Percentiles rank a stretch among this genome's conserved stretches.
These are phyloP conservation scores for Leucoagaricus sp. DNA, from an alignment of 1,284 basidiomycete species.

Conservation along the genomic window DNA sequence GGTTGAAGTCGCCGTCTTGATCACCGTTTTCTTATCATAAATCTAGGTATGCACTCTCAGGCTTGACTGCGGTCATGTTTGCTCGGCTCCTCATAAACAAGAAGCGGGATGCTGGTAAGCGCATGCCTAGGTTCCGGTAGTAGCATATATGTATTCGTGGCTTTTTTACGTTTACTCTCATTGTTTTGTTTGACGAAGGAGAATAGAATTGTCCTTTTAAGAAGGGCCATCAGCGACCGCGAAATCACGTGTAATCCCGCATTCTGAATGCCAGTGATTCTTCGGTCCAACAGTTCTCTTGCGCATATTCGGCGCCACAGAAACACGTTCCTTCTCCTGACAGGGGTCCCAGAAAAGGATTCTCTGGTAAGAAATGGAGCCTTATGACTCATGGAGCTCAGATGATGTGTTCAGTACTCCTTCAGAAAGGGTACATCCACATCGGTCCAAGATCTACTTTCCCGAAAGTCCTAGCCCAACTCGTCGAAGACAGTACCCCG, in stretches of 20 bases:
- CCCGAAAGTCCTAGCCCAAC: slow-evolving; percentile 22
- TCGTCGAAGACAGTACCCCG: slow-evolving; percentile 22
- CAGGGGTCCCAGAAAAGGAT: too few species aligned
- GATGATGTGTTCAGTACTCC: slow-evolving; percentile 12
- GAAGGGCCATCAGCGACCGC: slow-evolving; percentile 11
- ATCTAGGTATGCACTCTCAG: slow-evolving; percentile 71
- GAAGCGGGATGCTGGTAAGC: slow-evolving; percentile 40
- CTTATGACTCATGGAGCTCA: slow-evolving; percentile 1
- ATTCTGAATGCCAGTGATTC: not conserved
- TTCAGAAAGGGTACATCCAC: not conserved
- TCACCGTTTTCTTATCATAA: slow-evolving; percentile 3
- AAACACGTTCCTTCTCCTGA: too few species aligned
- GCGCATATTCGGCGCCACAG: too few species aligned
- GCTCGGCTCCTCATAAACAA: slow-evolving; percentile 54
- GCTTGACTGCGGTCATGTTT: slow-evolving; percentile 67
- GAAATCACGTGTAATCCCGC: slow-evolving; percentile 10
- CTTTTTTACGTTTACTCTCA: too few species aligned
- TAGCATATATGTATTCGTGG: slow-evolving; percentile 6
- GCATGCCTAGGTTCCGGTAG: slow-evolving; percentile 31
- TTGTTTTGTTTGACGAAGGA: too few species aligned
- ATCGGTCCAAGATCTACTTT: slow-evolving; percentile 28
- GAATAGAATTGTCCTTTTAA: not conserved
- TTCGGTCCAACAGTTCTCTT: not conserved
- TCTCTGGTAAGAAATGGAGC: slow-evolving; percentile 6
- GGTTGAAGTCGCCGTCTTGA: not conserved